Evolutionary conservation across 2,329 filamentous ascomycete genomes (phyloP).

Genomic region (Teratosphaeria zuluensis): DNA sequence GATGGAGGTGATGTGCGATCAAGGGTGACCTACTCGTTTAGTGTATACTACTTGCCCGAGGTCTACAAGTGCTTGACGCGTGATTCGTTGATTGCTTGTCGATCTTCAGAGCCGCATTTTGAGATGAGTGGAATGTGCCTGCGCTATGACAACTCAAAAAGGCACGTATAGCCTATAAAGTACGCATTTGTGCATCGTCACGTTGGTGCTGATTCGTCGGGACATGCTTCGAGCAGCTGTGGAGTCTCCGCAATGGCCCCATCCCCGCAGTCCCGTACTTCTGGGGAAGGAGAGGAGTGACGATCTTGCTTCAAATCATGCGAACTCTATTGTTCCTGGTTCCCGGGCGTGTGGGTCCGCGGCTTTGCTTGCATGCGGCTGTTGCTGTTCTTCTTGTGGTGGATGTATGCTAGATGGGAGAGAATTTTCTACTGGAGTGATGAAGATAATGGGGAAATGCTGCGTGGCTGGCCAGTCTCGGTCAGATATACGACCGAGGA

Average conservation of each 20-base stretch:
- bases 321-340: background rate
- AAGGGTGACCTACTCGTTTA: background rate
- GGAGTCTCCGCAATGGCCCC: background rate
- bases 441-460: too few relatives aligned
- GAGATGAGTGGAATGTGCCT: background rate
- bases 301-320: background rate
- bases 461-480: too few relatives aligned
- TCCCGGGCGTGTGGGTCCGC: background rate
- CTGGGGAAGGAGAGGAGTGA: background rate
- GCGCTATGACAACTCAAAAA: background rate
- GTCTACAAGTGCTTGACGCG: background rate
- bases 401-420: too few relatives aligned
- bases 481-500: too few relatives aligned
- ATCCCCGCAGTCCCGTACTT: background rate
- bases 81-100: background rate
- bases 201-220: background rate
- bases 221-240: background rate
- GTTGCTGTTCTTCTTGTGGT: background rate
- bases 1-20: too few relatives aligned
- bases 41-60: background rate
- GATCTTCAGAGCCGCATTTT: background rate
- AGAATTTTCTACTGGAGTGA: too few relatives aligned
- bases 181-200: background rate
- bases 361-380: background rate
- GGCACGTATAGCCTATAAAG: background rate